A percentile compares a stretch with the other conserved stretches of the same genome.
Evolutionary conservation across 2,329 filamentous ascomycete species (phyloP).

Genomic region (Trichoderma semiorbis): DNA sequence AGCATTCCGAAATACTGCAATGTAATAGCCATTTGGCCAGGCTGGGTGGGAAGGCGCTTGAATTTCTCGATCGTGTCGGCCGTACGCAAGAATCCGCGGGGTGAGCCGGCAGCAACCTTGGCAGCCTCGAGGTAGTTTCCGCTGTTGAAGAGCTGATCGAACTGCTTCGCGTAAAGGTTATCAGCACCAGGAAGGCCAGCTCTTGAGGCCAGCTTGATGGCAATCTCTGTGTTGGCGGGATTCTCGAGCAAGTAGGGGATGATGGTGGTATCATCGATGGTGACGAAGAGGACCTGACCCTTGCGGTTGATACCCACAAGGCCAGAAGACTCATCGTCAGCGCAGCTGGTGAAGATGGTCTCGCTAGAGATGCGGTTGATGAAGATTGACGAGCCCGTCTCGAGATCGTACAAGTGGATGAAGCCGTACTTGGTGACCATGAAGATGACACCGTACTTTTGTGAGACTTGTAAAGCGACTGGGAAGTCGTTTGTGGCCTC

Average conservation of each 20-base stretch:
- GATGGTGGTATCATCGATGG: slow-evolving; percentile 85
- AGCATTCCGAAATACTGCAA: slow-evolving; percentile 98
- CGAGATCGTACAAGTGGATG: slow-evolving; percentile 97
- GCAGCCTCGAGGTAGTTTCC: slow-evolving; percentile 86
- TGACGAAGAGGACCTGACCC: slow-evolving; percentile 92
- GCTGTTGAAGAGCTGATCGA: slow-evolving; percentile 77
- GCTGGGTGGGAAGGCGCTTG: slow-evolving; percentile 77
- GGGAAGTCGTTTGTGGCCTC: slow-evolving; percentile 97
- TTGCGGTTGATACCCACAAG: slow-evolving; percentile 96
- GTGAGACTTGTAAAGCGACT: slow-evolving; percentile 93
- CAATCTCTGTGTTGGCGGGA: slow-evolving; percentile 87
- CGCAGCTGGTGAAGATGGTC: slow-evolving; percentile 92
- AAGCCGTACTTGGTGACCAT: slow-evolving; percentile 98
- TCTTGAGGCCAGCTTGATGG: slow-evolving; percentile 92
- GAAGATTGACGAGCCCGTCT: slow-evolving; percentile 93
- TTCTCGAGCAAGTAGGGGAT: slow-evolving; percentile 96
- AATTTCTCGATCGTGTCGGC: slow-evolving; percentile 94
- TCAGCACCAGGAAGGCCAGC: slow-evolving; percentile 93
- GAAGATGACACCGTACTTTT: slow-evolving; percentile 95
- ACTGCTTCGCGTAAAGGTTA: slow-evolving; percentile 86
- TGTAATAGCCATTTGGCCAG: slow-evolving; percentile 87
- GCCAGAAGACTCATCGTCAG: slow-evolving; percentile 79
- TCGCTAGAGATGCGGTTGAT: slow-evolving; percentile 99
- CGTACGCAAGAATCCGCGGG: slow-evolving; percentile 90
- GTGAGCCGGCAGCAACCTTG: slow-evolving; percentile 94